phyloP scores from a whole-genome alignment of 768 basidiomycete genomes.

The Mycena alexandri region DNA sequence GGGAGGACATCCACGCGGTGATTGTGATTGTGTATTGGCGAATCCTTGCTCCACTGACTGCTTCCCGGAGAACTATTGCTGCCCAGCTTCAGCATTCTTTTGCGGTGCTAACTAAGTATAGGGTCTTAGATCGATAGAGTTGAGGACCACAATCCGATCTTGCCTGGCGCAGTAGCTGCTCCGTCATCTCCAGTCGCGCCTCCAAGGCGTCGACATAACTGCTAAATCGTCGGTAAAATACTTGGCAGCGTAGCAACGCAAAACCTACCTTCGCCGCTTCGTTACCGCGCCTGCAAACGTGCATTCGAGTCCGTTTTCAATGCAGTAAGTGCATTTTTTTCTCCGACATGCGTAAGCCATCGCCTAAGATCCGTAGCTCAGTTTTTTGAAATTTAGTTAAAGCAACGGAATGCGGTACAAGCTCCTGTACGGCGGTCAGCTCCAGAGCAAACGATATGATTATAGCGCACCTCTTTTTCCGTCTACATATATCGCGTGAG shows the following conservation, averaged over 20 bases:
- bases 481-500: too few species aligned
- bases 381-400: neutral
- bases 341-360: conserved; percentile 14
- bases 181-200: conserved; percentile 3
- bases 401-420: too few species aligned
- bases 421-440: too few species aligned
- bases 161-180: conserved; percentile 9
- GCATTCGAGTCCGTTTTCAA: conserved; percentile 1
- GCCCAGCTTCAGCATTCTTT: neutral
- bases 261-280: neutral
- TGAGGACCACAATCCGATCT: neutral
- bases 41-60: conserved; percentile 1
- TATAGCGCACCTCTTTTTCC: too few species aligned
- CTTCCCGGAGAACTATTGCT: neutral
- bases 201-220: conserved; percentile 14
- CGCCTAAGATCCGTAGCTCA: neutral
- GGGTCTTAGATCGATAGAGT: neutral
- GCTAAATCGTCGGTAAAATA: too few species aligned
- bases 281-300: conserved; percentile 1
- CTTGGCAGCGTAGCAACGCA: neutral
- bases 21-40: neutral
- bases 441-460: too few species aligned
- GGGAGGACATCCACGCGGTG: neutral
- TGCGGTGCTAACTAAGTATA: neutral
- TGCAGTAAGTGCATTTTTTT: conserved; percentile 8